Evolutionary conservation across 148 eudicot genomes (phyloP), one percentile per base, ranked within the genome.

Genomic region (Tetragonia tetragonoides): DNA sequence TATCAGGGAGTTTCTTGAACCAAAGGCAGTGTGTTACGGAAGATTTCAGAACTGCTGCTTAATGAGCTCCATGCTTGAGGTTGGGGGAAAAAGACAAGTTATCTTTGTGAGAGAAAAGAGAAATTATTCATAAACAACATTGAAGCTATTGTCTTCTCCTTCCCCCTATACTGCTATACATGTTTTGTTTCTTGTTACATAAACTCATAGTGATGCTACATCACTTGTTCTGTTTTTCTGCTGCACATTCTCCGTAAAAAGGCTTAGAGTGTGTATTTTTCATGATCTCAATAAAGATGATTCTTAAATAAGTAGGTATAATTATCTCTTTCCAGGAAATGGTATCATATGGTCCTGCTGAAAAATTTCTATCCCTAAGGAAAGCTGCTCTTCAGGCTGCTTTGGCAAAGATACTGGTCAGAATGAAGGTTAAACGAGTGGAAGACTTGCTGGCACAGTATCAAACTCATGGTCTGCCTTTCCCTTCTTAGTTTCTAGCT

Each of bases 281-380:
- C 5, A 24, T 34, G n/a, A 51, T 38, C 37, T 42, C 38, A 28
- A 28, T 28, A 67, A 47, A 59, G 66, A 56, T 7, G 16, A 42
- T 78, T 62, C 51, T 23, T 40, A 15, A 56, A 53, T 41, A 46
- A 0, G 3, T 68, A 21, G 44, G 39, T 78, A 71, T 82, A 41
- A 54, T 46, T 41, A 16, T 41, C 65, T 80, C 69, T 78, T 34
- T 77, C 16, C 86, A 95, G 99, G 92, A 79, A 74, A 84, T 80
- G 76, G 83, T 88, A 65, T 83, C 96, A 76, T 80, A 42, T 79
- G 98, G 98, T 24, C 87, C 79, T 84, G 95, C 97, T 15, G 99
- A 95, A 78, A 95, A 93, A 77, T 93, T 81, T 93, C 88, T 95
- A 66, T 74, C 87, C 81, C 88, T 74, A 34, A 84, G 81, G 51